Evolutionary conservation across 257 asterid genomes (phyloP), one percentile per base, ranked within the genome.

Genomic region (Forsythia viridissima): DNA sequence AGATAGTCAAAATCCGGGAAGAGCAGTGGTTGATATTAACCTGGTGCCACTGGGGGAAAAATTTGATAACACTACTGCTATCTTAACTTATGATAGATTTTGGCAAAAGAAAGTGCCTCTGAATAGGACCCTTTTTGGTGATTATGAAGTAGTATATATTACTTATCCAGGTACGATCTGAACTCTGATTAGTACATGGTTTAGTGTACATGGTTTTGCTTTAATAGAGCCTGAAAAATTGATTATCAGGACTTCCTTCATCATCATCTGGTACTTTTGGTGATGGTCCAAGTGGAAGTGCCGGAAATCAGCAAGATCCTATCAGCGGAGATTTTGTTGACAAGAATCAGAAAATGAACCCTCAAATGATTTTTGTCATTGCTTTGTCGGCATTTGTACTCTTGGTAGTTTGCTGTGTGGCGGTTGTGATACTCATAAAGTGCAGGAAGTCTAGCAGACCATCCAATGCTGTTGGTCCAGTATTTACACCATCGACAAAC

Each of bases 31-130:
- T 67, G 98, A 93, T 80, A 83, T 96, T 55, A 92, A 93, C 85
- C 85, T 96, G 81, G 90, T 96, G 82, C 99, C 99, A n/a, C 86
- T 96, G 43, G 99, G 93, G 78, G 98, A 90, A 80, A 92, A 90
- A 86, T 96, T 96, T 77, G 99, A 96, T 75, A 92, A 93, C 76
- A 93, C 95, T 34, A 96, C 99, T 76, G 99, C 99, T 78, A 75
- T 79, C 78, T 88, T 96, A 80, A 93, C 94, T 72, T 96, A 91
- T 81, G 92, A 90, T 83, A 89, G 99, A 84, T 84, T 96, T 80
- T 83, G 89, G 89, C 88, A 87, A 44, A 93, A 90, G 90, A 96
- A 91, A 83, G 94, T 96, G 85, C 87, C 92, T 79, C 91, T 96
- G 71, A 96, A 96, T 84, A 89, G 87, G 83, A 90, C 97, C 15